Evolutionary conservation across 352 stramenopile genomes (phyloP).

Genomic region (Pythium myriotylum): DNA sequence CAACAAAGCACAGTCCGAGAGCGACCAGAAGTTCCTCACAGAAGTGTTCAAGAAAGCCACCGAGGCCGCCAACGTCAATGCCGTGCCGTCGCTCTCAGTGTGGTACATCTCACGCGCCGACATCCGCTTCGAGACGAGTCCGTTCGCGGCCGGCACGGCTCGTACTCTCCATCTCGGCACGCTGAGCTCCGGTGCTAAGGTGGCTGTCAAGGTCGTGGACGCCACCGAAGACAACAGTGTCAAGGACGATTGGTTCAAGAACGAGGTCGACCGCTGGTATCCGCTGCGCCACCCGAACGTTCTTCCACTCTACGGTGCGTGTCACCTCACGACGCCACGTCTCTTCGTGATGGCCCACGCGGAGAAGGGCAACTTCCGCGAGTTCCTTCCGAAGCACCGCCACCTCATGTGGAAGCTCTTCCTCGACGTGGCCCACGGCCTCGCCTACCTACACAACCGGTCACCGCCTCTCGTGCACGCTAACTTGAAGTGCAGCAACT

Average conservation of each 20-base stretch:
- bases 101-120: constrained; percentile 30
- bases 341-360: constrained; percentile 13
- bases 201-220: constrained; percentile 26
- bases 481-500: constrained; percentile 43
- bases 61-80: background rate
- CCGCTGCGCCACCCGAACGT: constrained; percentile 19
- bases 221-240: constrained; percentile 6
- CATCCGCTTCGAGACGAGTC: constrained; percentile 21
- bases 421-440: constrained; percentile 21
- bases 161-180: constrained; percentile 25
- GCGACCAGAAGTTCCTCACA: constrained; percentile 11
- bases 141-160: constrained; percentile 22
- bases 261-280: constrained; percentile 4
- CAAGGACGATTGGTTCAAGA: constrained; percentile 3
- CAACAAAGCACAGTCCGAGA: constrained; percentile 2
- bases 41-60: background rate
- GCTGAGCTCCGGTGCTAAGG: constrained; percentile 18
- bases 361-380: constrained; percentile 12
- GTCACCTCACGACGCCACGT: constrained; percentile 6
- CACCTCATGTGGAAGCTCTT: constrained; percentile 24
- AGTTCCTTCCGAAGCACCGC: background rate
- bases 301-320: constrained; percentile 25
- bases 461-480: constrained; percentile 35
- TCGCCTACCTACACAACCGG: constrained; percentile 30
- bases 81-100: constrained; percentile 1